Conservation (phyloP, 768 basidiomycete genomes). For the Gymnopilus dilepis region DNA sequence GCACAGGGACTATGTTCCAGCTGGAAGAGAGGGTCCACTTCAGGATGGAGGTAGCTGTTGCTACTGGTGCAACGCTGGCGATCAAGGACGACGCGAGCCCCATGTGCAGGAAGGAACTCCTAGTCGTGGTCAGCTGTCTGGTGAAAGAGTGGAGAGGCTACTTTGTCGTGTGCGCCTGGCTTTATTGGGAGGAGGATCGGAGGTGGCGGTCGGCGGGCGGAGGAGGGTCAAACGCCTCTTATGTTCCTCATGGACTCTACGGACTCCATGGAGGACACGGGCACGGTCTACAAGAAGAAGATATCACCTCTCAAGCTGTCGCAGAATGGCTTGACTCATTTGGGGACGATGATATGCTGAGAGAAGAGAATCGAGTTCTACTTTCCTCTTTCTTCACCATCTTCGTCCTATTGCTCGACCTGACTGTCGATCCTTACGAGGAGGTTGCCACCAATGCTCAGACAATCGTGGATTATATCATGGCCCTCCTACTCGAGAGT, state of each 20-base stretch:
- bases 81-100: slow-evolving; percentile 95
- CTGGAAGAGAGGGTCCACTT: slow-evolving; percentile 82
- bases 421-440: slow-evolving; percentile 91
- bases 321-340: slow-evolving; percentile 80
- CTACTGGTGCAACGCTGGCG: slow-evolving; percentile 85
- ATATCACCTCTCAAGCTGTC: slow-evolving; percentile 73
- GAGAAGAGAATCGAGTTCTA: slow-evolving; percentile 81
- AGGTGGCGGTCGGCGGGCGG: slow-evolving; percentile 48
- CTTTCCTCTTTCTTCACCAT: slow-evolving; percentile 96
- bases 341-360: slow-evolving; percentile 63
- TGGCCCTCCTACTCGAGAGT: slow-evolving; percentile 87
- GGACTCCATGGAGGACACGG: slow-evolving; percentile 15
- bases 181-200: slow-evolving; percentile 92
- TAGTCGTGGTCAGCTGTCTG: slow-evolving; percentile 89
- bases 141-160: slow-evolving; percentile 97
- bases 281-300: slow-evolving; percentile 58
- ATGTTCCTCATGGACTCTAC: slow-evolving; percentile 11
- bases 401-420: slow-evolving; percentile 84
- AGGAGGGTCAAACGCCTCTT: not conserved
- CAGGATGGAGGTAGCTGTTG: slow-evolving; percentile 90
- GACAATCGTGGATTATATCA: slow-evolving; percentile 90
- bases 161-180: slow-evolving; percentile 96
- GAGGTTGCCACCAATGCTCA: slow-evolving; percentile 92
- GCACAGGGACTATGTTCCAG: slow-evolving; percentile 80
- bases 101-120: slow-evolving; percentile 93